These are phyloP conservation scores for Conringia planisiliqua DNA, from an alignment of 345 rosid genomes.

Conservation along the genomic window DNA sequence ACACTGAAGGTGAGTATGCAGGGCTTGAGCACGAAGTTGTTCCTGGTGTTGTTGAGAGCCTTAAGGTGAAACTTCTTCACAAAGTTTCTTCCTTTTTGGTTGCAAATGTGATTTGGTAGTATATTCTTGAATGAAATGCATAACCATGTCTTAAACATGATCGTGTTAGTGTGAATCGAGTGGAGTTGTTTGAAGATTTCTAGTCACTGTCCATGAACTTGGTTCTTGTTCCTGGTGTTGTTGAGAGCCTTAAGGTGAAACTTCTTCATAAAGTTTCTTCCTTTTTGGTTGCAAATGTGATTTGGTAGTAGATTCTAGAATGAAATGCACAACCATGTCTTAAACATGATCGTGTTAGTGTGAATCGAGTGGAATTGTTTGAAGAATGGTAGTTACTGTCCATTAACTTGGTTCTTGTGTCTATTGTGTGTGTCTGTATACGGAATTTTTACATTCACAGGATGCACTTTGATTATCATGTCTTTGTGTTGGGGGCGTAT, in stretches of 20 bases:
- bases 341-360: neutral
- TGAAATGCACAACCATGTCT: neutral
- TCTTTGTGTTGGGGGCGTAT: neutral
- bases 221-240: no score
- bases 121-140: neutral
- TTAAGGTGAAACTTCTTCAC: constrained; percentile 53
- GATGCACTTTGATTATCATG: neutral
- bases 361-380: neutral
- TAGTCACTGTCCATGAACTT: neutral
- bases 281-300: neutral
- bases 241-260: no score
- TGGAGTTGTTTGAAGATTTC: neutral
- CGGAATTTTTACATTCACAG: neutral
- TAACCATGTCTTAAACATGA: neutral
- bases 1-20: constrained; percentile 92
- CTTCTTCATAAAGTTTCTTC: neutral
- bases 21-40: constrained; percentile 97
- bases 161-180: neutral
- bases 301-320: neutral
- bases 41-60: constrained; percentile 96
- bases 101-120: neutral
- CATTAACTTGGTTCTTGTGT: neutral
- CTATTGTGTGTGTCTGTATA: neutral
- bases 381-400: neutral
- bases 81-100: neutral